Percentiles rank a stretch among this genome's conserved stretches.
Conservation (phyloP, 345 rosid genomes). For the Eucalyptus decipiens region DNA sequence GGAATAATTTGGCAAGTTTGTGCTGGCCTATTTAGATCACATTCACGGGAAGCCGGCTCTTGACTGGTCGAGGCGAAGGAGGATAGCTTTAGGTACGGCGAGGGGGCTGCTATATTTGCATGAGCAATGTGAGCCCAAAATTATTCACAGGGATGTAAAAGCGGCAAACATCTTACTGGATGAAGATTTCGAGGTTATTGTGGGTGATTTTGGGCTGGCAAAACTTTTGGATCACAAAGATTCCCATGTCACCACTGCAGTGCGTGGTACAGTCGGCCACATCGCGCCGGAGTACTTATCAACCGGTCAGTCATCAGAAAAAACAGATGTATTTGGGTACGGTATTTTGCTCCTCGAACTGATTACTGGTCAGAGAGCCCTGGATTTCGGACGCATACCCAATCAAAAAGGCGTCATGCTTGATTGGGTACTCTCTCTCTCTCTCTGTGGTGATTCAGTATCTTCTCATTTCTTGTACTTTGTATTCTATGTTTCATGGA, state of each 20-base stretch:
- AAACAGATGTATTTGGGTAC: slow-evolving; percentile 87
- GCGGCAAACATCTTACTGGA: slow-evolving; percentile 85
- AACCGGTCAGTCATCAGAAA: slow-evolving; percentile 77
- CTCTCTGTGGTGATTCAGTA: background rate
- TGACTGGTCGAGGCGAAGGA: slow-evolving; percentile 76
- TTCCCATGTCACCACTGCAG: slow-evolving; percentile 83
- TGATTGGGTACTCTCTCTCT: slow-evolving; percentile 50
- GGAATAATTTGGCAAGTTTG: background rate
- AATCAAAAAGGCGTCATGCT: slow-evolving; percentile 89
- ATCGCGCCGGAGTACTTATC: slow-evolving; percentile 89
- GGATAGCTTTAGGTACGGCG: slow-evolving; percentile 78
- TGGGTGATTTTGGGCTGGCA: slow-evolving; percentile 90
- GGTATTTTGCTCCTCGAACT: slow-evolving; percentile 89
- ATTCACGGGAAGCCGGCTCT: slow-evolving; percentile 53
- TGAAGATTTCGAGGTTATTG: slow-evolving; percentile 81
- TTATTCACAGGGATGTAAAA: slow-evolving; percentile 84
- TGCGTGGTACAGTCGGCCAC: slow-evolving; percentile 84
- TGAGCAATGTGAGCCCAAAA: slow-evolving; percentile 87
- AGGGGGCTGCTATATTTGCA: slow-evolving; percentile 74
- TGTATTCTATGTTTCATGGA: background rate
- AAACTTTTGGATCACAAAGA: slow-evolving; percentile 88
- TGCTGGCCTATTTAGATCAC: slow-evolving; percentile 25
- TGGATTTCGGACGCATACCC: slow-evolving; percentile 72
- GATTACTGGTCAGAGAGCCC: slow-evolving; percentile 73
- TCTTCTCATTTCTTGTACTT: background rate